Base-by-base conservation (phyloP, 1,284 basidiomycete genomes). In the Veloporphyrellus conicus region DNA sequence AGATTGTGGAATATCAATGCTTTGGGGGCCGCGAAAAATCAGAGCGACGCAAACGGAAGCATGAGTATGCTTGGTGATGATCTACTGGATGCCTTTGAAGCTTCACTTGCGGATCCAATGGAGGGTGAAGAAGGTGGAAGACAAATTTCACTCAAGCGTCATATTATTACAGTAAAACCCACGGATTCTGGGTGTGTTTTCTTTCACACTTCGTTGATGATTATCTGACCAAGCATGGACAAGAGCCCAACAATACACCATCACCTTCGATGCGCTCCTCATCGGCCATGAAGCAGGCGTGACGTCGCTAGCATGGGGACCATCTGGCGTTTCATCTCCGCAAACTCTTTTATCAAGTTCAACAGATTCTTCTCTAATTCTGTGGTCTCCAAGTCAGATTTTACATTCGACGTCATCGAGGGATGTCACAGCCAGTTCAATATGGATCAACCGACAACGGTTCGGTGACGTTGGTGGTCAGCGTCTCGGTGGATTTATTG, bases 391-490 rank as follows among this genome's bases (percentile, higher is more conserved):
- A 1, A 82, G 86, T 1, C 66, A 76, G 3, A 64, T 80, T 3
- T 54, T 73, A 15, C 60, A 70, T 19, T 55, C 68, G 11, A 56
- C 71, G 0, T 66, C 71, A 4, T 48, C 58, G 20, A 47, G 10
- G 64, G 71, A 59, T 42, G 32, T 43, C 28, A 53, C 59, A 4
- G 59, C 77, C 1, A 76, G 80, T 16, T 81, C 84, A 2, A 79
- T 97, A 38, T 97, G 94, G 94, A 83, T 92, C 37, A 92, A 88
- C 51, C 72, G 78, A 19, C 87, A 91, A 59, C 82, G 93, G 5
- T 97, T 97, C 62, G 93, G 93, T 32, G 91, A 96, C 54, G 78
- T 97, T 37, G 90, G 90, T 20, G 91, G 91, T 0, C 87, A 90
- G 57, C 80, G 92, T 29, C 73, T 96, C 4, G 90, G 88, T 29